Base-by-base conservation (phyloP, 106 monocot species). In the Amphibolis antarctica region DNA sequence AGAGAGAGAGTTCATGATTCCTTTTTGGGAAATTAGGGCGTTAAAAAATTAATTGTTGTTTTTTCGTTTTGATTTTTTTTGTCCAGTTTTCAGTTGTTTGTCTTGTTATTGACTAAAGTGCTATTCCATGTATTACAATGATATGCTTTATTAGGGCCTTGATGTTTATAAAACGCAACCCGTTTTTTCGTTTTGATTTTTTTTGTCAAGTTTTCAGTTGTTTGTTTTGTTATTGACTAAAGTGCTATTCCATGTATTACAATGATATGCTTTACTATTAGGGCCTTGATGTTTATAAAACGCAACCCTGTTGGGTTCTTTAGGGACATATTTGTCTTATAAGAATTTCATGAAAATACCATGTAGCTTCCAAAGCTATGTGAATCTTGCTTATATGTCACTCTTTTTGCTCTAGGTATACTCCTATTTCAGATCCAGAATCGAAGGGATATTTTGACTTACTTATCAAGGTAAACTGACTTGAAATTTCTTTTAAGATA, bases 361-460 rank as follows among this genome's bases (percentile, higher is more conserved):
- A 4, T n/a, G n/a, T 49, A 14, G 36, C 36, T 36, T 7, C 36
- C 36, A 36, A n/a, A 2, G 10, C 15, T 49, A 3, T 49, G 13
- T 17, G n/a, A 17, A 13, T 49, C 48, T 49, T 9, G 15, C 48
- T n/a, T 49, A 13, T 13, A 9, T 49, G 15, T 49, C 15, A 49
- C 25, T n/a, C 55, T 55, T 24, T 80, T 31, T 71, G 27, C 52
- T 65, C 51, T 68, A 94, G 89, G 86, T 94, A 96, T 61, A 96
- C 94, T 64, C 94, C 94, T 26, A 83, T 96, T 75, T 96, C 94
- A 46, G 86, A 89, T 62, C 86, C 89, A 30, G 94, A 96, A 28
- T 86, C 89, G 6, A 89, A 84, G 68, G 94, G 94, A 52, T 89
- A 86, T 58, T 96, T 96, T 76, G 94, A 96, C 76, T 74, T 96